Evolutionary conservation across 192 early-diverging fungal species (phyloP).

Genomic region (Dimargaris cristalligena): DNA sequence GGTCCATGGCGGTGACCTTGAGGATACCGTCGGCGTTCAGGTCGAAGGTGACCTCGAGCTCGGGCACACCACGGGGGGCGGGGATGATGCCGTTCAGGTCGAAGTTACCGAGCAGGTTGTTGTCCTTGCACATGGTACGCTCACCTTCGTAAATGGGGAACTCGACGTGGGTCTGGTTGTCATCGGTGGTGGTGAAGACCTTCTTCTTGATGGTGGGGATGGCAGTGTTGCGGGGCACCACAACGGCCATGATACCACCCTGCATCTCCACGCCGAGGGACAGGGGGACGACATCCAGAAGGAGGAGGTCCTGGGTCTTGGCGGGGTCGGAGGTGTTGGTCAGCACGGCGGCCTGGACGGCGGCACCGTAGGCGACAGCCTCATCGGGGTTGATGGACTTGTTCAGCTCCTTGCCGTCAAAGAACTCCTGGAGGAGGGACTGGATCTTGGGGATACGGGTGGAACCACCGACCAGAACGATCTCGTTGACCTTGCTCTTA

Average conservation of each 20-base stretch:
- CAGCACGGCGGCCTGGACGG: constrained; percentile 72
- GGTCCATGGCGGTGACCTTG: constrained; percentile 92
- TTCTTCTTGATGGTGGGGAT: constrained; percentile 70
- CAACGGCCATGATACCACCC: constrained; percentile 67
- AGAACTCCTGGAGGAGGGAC: constrained; percentile 56
- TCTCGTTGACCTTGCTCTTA: constrained; percentile 62
- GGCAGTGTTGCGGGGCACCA: constrained; percentile 69
- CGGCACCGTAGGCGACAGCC: constrained; percentile 85
- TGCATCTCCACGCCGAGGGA: constrained; percentile 74
- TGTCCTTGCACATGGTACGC: constrained; percentile 75
- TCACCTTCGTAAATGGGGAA: constrained; percentile 81
- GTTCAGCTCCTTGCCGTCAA: constrained; percentile 62
- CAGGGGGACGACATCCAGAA: constrained; percentile 71
- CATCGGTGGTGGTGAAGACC: constrained; percentile 65
- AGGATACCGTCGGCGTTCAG: constrained; percentile 99
- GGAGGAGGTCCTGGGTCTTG: constrained; percentile 53
- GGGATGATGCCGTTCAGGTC: constrained; percentile 68
- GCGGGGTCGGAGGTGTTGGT: constrained; percentile 40
- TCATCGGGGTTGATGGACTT: constrained; percentile 94
- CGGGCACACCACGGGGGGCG: constrained; percentile 90
- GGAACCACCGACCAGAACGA: constrained; percentile 77
- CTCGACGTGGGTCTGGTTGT: constrained; percentile 71
- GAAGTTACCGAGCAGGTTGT: constrained; percentile 79
- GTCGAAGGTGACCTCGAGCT: constrained; percentile 97
- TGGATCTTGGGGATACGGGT: constrained; percentile 90